Evolutionary conservation across 306 rosid species (phyloP).

Genomic region (Abrus pulchellus): DNA sequence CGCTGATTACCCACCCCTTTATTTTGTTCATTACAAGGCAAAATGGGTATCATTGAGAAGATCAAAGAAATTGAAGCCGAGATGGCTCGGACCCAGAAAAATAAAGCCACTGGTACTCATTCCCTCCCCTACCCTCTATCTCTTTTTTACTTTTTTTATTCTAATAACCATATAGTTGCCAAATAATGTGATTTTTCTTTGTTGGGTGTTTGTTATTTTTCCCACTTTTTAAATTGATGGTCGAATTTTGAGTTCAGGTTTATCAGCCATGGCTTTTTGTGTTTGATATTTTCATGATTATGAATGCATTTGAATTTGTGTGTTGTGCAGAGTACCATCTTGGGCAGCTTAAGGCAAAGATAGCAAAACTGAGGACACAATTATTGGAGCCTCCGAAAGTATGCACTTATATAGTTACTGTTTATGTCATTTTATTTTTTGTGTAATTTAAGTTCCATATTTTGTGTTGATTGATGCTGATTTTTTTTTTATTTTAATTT

Average conservation of each 20-base stretch:
- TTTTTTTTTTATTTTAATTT: neutral
- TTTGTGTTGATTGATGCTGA: conserved; percentile 26
- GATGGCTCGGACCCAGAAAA: conserved; percentile 99
- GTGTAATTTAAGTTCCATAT: neutral
- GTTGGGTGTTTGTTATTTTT: conserved; percentile 7
- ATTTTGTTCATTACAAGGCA: conserved; percentile 50
- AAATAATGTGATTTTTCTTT: neutral
- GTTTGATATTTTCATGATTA: conserved; percentile 22
- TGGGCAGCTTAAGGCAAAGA: conserved; percentile 99
- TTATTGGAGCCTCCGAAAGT: conserved; percentile 98
- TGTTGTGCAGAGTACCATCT: conserved; percentile 88
- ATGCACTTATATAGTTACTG: neutral
- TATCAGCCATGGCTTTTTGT: neutral
- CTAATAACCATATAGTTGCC: neutral
- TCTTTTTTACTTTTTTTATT: neutral
- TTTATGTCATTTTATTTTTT: neutral
- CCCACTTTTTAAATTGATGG: neutral
- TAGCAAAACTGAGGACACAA: conserved; percentile 95
- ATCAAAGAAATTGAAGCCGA: conserved; percentile 99
- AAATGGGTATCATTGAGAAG: conserved; percentile 95
- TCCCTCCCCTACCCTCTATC: neutral
- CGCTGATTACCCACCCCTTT: neutral
- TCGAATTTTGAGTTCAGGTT: neutral
- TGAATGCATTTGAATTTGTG: conserved; percentile 15
- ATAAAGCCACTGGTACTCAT: conserved; percentile 87